Conservation (phyloP, 768 basidiomycete species). For the Mycena kentingensis region DNA sequence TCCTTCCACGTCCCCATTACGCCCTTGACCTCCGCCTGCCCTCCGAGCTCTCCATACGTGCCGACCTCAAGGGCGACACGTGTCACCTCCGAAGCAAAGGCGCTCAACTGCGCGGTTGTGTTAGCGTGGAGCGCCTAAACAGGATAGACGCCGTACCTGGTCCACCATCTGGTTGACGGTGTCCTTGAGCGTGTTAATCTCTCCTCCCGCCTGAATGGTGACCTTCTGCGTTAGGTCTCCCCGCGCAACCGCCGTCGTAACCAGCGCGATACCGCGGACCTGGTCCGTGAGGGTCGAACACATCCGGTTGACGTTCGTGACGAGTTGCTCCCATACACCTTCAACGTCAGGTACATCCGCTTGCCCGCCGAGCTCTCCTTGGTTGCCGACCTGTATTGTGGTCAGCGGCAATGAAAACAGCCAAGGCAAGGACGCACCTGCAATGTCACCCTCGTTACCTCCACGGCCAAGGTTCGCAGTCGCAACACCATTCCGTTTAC, state of each 20-base stretch:
- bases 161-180: conserved; percentile 55
- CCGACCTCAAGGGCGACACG: conserved; percentile 85
- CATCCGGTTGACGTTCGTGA: conserved; percentile 68
- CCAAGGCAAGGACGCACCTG: conserved; percentile 55
- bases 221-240: conserved; percentile 80
- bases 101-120: conserved; percentile 6
- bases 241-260: conserved; percentile 77
- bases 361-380: conserved; percentile 31
- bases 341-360: conserved; percentile 75
- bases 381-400: conserved; percentile 18
- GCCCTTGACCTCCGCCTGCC: conserved; percentile 82
- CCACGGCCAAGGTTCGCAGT: conserved; percentile 81
- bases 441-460: conserved; percentile 81
- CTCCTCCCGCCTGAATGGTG: conserved; percentile 74
- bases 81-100: conserved; percentile 46
- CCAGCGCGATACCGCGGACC: conserved; percentile 74
- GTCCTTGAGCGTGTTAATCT: conserved; percentile 77
- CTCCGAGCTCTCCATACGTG: conserved; percentile 82
- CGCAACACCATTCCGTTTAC: conserved; percentile 95
- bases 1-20: conserved; percentile 92
- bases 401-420: neutral
- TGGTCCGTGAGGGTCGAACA: conserved; percentile 60
- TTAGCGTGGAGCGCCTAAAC: neutral
- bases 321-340: conserved; percentile 77
- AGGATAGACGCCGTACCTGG: conserved; percentile 5